Conservation (phyloP, 1,139 yeast genomes). For the Chernovozyma sophiae-reginae region DNA sequence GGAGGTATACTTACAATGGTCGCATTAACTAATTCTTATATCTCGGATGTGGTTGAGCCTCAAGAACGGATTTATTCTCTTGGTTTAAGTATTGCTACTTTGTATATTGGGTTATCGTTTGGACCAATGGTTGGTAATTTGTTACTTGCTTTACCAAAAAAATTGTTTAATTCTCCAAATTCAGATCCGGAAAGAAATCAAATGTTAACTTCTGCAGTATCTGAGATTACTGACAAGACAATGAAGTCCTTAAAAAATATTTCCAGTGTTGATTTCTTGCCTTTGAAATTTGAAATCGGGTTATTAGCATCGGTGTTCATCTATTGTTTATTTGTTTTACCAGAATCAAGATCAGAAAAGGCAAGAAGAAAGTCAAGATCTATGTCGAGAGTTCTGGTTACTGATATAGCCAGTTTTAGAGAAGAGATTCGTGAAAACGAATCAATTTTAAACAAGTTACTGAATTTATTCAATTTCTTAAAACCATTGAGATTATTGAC, state of each 20-base stretch:
- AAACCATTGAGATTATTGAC: slow-evolving; percentile 44
- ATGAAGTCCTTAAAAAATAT: slow-evolving; percentile 6
- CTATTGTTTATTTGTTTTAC: slow-evolving; percentile 37
- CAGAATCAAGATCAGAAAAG: slow-evolving; percentile 54
- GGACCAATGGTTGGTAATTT: slow-evolving; percentile 63
- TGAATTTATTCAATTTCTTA: slow-evolving; percentile 21
- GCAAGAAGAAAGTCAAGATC: slow-evolving; percentile 47
- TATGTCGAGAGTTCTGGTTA: slow-evolving; percentile 7
- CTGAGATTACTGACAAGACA: slow-evolving; percentile 1
- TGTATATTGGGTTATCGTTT: slow-evolving; percentile 56
- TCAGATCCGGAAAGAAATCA: background rate
- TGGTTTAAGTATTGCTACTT: slow-evolving; percentile 53
- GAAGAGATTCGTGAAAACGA: background rate
- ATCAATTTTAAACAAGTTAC: background rate
- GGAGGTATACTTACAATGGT: slow-evolving; percentile 53
- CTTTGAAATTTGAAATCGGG: slow-evolving; percentile 28
- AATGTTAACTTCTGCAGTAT: background rate
- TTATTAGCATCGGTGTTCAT: slow-evolving; percentile 22
- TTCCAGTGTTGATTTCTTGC: slow-evolving; percentile 20
- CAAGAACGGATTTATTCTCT: slow-evolving; percentile 50
- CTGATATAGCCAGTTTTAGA: slow-evolving; percentile 3
- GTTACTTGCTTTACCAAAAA: slow-evolving; percentile 16
- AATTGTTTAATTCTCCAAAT: slow-evolving; percentile 1
- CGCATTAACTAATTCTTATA: slow-evolving; percentile 55
- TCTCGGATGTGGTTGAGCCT: slow-evolving; percentile 61